Evolutionary conservation across 805 yeast species (phyloP).

Genomic region (Candida qinlingensis): DNA sequence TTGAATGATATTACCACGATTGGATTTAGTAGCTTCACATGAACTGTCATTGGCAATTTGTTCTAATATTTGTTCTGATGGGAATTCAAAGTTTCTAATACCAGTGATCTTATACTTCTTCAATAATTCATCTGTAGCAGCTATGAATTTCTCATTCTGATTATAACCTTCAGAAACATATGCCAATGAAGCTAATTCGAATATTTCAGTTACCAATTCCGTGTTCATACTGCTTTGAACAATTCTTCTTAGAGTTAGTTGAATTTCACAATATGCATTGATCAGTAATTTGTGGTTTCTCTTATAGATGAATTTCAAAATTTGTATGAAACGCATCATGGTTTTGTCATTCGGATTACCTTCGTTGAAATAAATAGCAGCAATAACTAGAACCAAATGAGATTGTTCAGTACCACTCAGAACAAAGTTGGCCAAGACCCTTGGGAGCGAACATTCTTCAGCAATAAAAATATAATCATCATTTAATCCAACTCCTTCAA

Average conservation of each 20-base stretch:
- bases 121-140: conserved; percentile 6
- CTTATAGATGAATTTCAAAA: conserved; percentile 28
- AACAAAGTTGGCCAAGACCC: conserved; percentile 28
- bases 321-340: conserved; percentile 28
- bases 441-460: conserved; percentile 34
- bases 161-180: conserved; percentile 21
- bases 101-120: conserved; percentile 9
- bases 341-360: conserved; percentile 32
- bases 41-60: neutral
- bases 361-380: conserved; percentile 28
- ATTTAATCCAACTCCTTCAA: conserved; percentile 32
- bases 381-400: conserved; percentile 30
- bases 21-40: neutral
- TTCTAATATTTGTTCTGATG: neutral
- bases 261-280: conserved; percentile 27
- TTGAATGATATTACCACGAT: conserved; percentile 2
- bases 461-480: conserved; percentile 28
- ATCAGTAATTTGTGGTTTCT: conserved; percentile 29
- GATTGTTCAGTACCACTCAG: conserved; percentile 26
- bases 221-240: conserved; percentile 12
- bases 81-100: conserved; percentile 9
- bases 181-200: conserved; percentile 29
- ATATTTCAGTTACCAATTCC: conserved; percentile 26
- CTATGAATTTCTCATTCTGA: conserved; percentile 4
- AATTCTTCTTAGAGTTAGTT: conserved; percentile 26